These are phyloP conservation scores for Waitea zeae DNA, from an alignment of 1,284 basidiomycete species.

Conservation along the genomic window DNA sequence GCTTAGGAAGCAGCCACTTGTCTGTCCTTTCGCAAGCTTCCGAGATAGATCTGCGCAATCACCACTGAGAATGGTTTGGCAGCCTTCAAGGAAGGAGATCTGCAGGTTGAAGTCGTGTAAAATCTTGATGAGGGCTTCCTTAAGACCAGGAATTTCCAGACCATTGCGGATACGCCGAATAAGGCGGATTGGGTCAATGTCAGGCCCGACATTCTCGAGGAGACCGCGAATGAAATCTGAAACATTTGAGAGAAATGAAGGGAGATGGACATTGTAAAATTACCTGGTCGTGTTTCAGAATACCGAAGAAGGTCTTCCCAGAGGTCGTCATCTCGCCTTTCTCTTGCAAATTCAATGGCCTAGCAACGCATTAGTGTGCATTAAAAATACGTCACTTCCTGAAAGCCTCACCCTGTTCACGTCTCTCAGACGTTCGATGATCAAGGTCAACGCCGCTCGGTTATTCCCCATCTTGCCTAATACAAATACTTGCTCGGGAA, in stretches of 20 bases:
- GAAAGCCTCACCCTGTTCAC: constrained; percentile 57
- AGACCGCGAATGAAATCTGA: constrained; percentile 90
- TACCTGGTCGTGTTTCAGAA: constrained; percentile 83
- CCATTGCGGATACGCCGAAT: constrained; percentile 93
- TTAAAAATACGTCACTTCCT: background rate
- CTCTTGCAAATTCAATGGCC: constrained; percentile 98
- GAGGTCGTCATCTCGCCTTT: constrained; percentile 92
- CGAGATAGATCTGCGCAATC: constrained; percentile 65
- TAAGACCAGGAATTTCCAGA: constrained; percentile 88
- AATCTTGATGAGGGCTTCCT: constrained; percentile 91
- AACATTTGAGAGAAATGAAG: background rate
- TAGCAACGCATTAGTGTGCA: constrained; percentile 13
- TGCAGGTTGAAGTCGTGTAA: constrained; percentile 89
- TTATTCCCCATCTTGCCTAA: constrained; percentile 97
- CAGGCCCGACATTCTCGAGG: constrained; percentile 89
- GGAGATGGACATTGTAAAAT: constrained; percentile 9
- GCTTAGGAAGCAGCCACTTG: constrained; percentile 56
- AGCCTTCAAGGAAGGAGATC: constrained; percentile 80
- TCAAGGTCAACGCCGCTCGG: constrained; percentile 83
- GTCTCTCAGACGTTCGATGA: constrained; percentile 90
- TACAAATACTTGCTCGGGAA: constrained; percentile 95
- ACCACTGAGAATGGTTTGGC: constrained; percentile 70
- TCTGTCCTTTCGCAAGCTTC: constrained; percentile 58
- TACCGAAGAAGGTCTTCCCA: constrained; percentile 96
- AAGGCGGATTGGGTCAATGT: constrained; percentile 89